phyloP scores from a whole-genome alignment of 768 basidiomycete species.

The Kwoniella botswanensis region DNA sequence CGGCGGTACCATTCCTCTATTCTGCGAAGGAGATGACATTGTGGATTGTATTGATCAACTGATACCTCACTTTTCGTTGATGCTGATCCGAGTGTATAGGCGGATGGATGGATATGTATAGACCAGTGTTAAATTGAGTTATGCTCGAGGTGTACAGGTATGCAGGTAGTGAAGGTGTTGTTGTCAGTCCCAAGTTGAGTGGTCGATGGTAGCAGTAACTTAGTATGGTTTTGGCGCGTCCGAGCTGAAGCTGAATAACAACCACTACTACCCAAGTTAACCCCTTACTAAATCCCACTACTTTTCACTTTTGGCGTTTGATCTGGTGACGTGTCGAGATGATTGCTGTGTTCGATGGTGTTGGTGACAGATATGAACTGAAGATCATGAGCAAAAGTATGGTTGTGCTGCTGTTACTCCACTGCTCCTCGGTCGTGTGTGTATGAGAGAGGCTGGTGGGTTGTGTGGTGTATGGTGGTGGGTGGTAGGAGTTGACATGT shows the following conservation, averaged over 20 bases:
- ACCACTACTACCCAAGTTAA: too few relatives aligned
- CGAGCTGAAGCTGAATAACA: slow-evolving; percentile 4
- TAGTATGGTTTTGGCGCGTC: slow-evolving; percentile 9
- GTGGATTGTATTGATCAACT: background rate
- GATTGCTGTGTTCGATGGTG: background rate
- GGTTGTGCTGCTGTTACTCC: background rate
- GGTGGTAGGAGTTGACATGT: background rate
- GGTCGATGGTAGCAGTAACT: too few relatives aligned
- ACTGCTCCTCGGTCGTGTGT: background rate
- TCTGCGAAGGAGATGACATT: slow-evolving; percentile 26
- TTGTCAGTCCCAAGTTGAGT: background rate
- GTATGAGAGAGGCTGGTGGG: background rate
- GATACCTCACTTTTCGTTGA: background rate
- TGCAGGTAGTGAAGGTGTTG: background rate
- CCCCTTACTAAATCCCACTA: background rate
- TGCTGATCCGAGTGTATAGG: background rate
- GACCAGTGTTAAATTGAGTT: background rate
- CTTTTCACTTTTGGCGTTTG: background rate
- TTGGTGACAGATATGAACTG: background rate
- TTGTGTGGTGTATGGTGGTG: background rate
- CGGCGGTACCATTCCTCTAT: slow-evolving; percentile 20
- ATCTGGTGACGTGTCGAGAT: background rate
- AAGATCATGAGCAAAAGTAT: background rate
- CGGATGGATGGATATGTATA: slow-evolving; percentile 4
- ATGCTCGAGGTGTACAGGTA: background rate